These are phyloP conservation scores for Stylonectria norvegica DNA, from an alignment of 2,329 filamentous ascomycete genomes.

Conservation along the genomic window DNA sequence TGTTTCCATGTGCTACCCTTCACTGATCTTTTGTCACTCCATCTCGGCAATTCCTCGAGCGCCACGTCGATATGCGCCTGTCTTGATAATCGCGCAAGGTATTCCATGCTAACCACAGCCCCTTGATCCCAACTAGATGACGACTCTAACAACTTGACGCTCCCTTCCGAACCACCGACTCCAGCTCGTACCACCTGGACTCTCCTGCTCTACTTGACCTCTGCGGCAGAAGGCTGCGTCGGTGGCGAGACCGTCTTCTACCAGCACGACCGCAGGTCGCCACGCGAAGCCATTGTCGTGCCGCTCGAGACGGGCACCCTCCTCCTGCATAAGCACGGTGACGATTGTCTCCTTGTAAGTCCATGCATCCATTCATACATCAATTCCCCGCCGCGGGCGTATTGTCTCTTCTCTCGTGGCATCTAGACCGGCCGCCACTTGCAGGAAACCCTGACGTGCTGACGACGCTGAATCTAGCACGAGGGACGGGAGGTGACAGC, in stretches of 20 bases:
- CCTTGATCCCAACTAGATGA: constrained; percentile 61
- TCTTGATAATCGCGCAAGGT: too few relatives aligned
- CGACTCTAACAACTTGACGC: constrained; percentile 70
- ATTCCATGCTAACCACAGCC: constrained; percentile 9
- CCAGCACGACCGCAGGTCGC: constrained; percentile 58
- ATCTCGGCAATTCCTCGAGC: background rate
- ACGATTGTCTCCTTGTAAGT: constrained; percentile 75
- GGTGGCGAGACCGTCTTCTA: constrained; percentile 94
- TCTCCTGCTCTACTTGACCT: constrained; percentile 80
- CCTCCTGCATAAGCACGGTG: constrained; percentile 82
- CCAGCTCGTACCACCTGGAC: constrained; percentile 76
- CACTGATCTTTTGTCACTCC: too few relatives aligned
- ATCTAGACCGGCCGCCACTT: constrained; percentile 15
- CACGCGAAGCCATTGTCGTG: constrained; percentile 66
- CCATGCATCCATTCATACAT: background rate
- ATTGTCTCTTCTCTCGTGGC: constrained; percentile 9
- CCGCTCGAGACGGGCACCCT: constrained; percentile 79
- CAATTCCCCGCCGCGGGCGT: constrained; percentile 3
- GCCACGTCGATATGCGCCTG: background rate
- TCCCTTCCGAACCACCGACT: constrained; percentile 39
- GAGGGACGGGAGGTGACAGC: constrained; percentile 75
- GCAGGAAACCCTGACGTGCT: constrained; percentile 27
- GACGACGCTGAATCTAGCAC: constrained; percentile 52
- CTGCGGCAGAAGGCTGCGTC: constrained; percentile 66
- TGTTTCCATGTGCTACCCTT: too few relatives aligned